Conservation (phyloP, 192 early-diverging fungal species). For the Coemansia furcata region DNA sequence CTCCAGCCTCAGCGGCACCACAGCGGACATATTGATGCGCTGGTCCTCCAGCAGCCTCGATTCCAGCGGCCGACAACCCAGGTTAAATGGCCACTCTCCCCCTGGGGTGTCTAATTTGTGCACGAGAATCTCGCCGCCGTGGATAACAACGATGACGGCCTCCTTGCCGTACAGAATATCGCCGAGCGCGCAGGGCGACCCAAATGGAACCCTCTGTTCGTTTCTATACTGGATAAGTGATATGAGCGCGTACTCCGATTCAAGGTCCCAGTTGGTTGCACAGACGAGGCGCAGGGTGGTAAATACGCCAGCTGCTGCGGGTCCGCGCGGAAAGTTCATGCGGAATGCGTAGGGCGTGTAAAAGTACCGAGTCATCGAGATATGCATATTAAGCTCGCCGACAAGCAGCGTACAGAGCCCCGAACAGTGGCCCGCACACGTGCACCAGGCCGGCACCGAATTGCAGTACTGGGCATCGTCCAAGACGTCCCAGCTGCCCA, state of each 20-base stretch:
- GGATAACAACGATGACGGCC: neutral
- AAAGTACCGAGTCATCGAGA: neutral
- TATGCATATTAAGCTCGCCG: conserved; percentile 22
- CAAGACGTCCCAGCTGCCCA: neutral
- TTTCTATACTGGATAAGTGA: neutral
- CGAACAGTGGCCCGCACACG: conserved; percentile 19
- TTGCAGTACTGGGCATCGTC: neutral
- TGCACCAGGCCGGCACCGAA: conserved; percentile 31
- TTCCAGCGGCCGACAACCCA: neutral
- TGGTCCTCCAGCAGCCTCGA: neutral
- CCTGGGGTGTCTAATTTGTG: neutral
- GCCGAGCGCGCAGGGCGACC: neutral
- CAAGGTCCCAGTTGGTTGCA: neutral
- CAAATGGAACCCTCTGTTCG: neutral
- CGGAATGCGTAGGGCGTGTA: conserved; percentile 15
- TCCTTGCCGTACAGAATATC: conserved; percentile 10
- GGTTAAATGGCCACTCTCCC: neutral
- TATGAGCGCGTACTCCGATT: neutral
- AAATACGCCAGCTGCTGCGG: neutral
- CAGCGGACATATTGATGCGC: neutral
- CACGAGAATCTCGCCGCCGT: conserved; percentile 3
- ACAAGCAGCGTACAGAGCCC: conserved; percentile 39
- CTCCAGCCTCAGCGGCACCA: neutral
- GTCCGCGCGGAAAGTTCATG: neutral
- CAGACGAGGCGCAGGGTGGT: neutral